Evolutionary conservation across 371 early-diverging fungal species (phyloP), one percentile per base, ranked within the genome.

Genomic region (Umbelopsis sp.): DNA sequence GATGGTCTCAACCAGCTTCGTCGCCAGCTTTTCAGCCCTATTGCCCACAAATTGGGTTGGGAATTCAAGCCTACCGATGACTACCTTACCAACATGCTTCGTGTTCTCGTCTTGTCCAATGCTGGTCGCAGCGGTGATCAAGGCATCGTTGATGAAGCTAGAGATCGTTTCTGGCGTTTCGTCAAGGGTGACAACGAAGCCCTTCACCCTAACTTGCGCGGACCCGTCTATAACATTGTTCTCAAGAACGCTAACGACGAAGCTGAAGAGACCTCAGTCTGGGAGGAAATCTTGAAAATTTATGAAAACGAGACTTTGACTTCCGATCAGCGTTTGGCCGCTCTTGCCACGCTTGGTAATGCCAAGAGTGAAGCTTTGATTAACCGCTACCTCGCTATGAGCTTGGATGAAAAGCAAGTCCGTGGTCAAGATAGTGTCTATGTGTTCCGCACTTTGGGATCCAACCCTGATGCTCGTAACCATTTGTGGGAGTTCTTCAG

Each of bases 131-230:
- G 80, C 53, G 74, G 79, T 7, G 83, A 83, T 64, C 20, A 46
- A 1, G 63, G 73, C 11, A 78, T 73, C 29, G 73, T 81, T 5
- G 69, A 74, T 29, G 77, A 83, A 68, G 83, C 83, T 53, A 80
- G 78, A 72, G 72, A 75, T 41, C 75, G 81, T 25, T 83, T 83
- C 74, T 79, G 78, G 77, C 72, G 71, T 62, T 79, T 77, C 63
- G 77, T 76, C 18, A 74, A 74, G 32, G 81, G 81, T 25, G 74
- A 78, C 65, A 74, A 52, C 4, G 78, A 76, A 1, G 91, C 89
- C 0, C 68, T 98, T 44, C 92, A 93, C 69, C 92, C 97, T 46
- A 93, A 96, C 77, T 73, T 97, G 24, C 92, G 94, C n/a, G 88
- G 89, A 29, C 77, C 91, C 3, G 93, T 94, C 0, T 97, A 87